Evolutionary conservation across 2,329 filamentous ascomycete species (phyloP).

Genomic region (Colletotrichum sp.): DNA sequence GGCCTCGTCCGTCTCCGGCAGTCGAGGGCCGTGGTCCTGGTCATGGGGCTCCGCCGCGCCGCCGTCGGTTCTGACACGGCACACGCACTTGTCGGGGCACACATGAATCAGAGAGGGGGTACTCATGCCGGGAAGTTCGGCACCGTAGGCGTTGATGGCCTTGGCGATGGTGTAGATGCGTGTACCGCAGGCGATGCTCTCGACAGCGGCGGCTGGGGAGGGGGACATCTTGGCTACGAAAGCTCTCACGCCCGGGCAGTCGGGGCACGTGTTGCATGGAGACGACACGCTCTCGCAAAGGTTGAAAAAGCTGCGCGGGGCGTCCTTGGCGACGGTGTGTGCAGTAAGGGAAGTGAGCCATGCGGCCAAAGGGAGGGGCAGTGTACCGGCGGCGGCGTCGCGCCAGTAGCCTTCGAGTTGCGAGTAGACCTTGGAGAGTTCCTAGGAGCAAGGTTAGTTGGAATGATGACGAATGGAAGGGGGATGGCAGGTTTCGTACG

Average conservation of each 20-base stretch:
- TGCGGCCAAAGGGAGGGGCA: not conserved
- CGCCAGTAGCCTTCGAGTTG: not conserved
- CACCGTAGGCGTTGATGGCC: not conserved
- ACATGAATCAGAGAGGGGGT: not conserved
- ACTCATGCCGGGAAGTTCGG: accelerated
- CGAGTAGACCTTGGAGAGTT: not conserved
- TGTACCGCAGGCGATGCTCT: not conserved
- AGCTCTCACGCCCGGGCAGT: not conserved
- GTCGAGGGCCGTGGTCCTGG: not conserved
- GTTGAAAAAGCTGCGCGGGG: not conserved
- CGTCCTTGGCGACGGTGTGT: not conserved
- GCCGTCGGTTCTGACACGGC: not conserved
- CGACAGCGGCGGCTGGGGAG: not conserved
- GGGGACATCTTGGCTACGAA: not conserved
- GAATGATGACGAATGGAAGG: not conserved
- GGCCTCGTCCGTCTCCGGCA: not conserved
- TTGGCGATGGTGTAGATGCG: not conserved
- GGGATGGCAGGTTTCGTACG: not conserved
- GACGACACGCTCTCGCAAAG: not conserved
- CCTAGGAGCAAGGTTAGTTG: not conserved
- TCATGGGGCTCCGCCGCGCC: not conserved
- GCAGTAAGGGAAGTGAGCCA: not conserved
- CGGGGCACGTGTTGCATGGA: not conserved
- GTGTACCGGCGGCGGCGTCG: not conserved
- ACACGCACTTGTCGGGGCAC: not conserved